Conservation (phyloP, 2,329 filamentous ascomycete species). For the Colletotrichum sp. region DNA sequence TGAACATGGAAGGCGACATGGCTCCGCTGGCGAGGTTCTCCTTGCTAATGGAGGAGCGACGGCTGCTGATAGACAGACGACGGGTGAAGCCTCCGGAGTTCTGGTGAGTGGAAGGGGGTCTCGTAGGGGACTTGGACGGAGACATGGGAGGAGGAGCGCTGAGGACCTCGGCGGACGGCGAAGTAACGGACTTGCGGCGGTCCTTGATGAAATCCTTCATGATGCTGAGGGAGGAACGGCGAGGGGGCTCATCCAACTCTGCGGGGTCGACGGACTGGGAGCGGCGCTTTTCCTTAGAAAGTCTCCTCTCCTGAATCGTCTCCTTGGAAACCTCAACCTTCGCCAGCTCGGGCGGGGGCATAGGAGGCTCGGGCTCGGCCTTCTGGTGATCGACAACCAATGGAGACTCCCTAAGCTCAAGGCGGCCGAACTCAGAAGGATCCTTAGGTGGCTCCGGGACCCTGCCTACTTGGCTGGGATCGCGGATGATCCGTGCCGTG, state of each 20-base stretch:
- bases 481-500: conserved; percentile 81
- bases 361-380: conserved; percentile 31
- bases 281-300: conserved; percentile 44
- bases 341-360: conserved; percentile 28
- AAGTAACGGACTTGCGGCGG: conserved; percentile 56
- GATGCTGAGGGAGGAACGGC: conserved; percentile 64
- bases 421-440: conserved; percentile 47
- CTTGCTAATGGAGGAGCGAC: conserved; percentile 55
- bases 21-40: conserved; percentile 36
- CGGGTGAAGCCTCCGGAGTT: conserved; percentile 54
- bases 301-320: conserved; percentile 53
- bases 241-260: conserved; percentile 42
- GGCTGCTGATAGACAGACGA: conserved; percentile 71
- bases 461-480: conserved; percentile 52
- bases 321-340: conserved; percentile 40
- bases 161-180: conserved; percentile 49
- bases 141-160: conserved; percentile 27
- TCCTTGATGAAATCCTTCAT: conserved; percentile 69
- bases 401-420: conserved; percentile 65
- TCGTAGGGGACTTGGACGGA: conserved; percentile 47
- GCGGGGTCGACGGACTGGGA: conserved; percentile 42
- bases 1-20: conserved; percentile 46
- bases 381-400: conserved; percentile 63
- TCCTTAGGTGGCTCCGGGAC: conserved; percentile 46
- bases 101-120: conserved; percentile 49